Base-by-base conservation (phyloP, 352 stramenopile genomes). In the Globisporangium mamillatum region DNA sequence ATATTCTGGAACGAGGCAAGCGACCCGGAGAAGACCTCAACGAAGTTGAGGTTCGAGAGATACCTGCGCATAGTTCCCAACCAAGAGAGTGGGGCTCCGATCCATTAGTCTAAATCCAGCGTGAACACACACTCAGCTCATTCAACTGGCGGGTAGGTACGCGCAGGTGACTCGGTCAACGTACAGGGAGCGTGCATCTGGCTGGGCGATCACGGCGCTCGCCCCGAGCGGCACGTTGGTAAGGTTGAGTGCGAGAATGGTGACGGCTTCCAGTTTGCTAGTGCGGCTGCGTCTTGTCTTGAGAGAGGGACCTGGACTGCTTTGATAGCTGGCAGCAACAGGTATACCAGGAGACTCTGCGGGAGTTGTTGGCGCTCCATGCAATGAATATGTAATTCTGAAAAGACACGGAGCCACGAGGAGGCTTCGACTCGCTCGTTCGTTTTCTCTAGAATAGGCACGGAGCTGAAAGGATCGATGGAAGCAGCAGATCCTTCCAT, bases 1-100 rank as follows among this genome's bases (percentile, higher is more conserved):
- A 66, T 54, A n/a, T 34, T 64, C 66, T 71, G 59, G 66, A 71
- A 71, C 16, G 66, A 64, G 12, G 66, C 66, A 18, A 71, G 54
- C 25, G 66, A 71, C 38, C 36, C 60, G 29, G 50, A 38, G 54
- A 71, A 71, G 44, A 71, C 66, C 36, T 67, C 66, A 16, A 67
- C 66, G 41, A 71, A 71, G 36, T 64, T 67, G 36, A 67, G 66
- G 36, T 71, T 71, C 38, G 66, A 60, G 27, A 71, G 59, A 24
- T 59, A 71, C 44, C 66, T 71, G 54, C 22, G 1, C 59, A 60
- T 9, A 16, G 29, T 53, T 16, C 3, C 34, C n/a, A 65, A 12
- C 20, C 27, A 29, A 29, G 27, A 29, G 27, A 29, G 27, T 29
- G 27, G 27, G 27, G 27, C 22, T 5, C 27, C 27, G 2, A 3